A percentile compares a stretch with the other conserved stretches of the same genome.
Evolutionary conservation across 495 filamentous ascomycete genomes (phyloP).

Genomic region (Xylaria intraflava): DNA sequence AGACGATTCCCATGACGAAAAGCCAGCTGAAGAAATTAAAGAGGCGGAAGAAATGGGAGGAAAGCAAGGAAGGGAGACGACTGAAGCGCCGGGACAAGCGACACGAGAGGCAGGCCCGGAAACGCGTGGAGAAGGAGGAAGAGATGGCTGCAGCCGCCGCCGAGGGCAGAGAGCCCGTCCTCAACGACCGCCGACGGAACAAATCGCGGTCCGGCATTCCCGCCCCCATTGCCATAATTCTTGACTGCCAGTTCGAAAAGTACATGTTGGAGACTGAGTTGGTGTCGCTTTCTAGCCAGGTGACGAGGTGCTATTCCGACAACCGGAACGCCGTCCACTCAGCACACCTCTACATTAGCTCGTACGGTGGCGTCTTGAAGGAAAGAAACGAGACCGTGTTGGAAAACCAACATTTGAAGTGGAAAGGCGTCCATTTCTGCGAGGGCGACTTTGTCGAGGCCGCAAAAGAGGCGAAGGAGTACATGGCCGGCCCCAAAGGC

Average conservation of each 20-base stretch:
- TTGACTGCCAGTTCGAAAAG: constrained; percentile 90
- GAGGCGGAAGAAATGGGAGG: constrained; percentile 60
- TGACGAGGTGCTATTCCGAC: constrained; percentile 84
- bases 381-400: constrained; percentile 73
- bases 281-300: constrained; percentile 70
- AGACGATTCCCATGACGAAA: constrained; percentile 57
- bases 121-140: constrained; percentile 33
- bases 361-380: constrained; percentile 68
- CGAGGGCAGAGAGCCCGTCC: constrained; percentile 30
- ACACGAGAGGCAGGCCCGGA: constrained; percentile 55
- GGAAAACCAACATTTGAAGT: constrained; percentile 57
- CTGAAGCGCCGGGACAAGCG: constrained; percentile 64
- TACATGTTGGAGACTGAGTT: constrained; percentile 81
- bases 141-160: constrained; percentile 38
- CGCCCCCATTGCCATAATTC: constrained; percentile 68
- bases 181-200: constrained; percentile 18
- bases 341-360: constrained; percentile 64
- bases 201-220: constrained; percentile 33
- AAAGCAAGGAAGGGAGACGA: constrained; percentile 61
- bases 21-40: constrained; percentile 70
- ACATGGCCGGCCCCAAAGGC: constrained; percentile 50
- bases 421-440: constrained; percentile 69
- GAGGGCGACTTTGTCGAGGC: constrained; percentile 64
- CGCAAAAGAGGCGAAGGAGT: constrained; percentile 49
- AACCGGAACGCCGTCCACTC: constrained; percentile 61